Conservation (phyloP, 805 yeast genomes). For the Geotrichum ghanense region DNA sequence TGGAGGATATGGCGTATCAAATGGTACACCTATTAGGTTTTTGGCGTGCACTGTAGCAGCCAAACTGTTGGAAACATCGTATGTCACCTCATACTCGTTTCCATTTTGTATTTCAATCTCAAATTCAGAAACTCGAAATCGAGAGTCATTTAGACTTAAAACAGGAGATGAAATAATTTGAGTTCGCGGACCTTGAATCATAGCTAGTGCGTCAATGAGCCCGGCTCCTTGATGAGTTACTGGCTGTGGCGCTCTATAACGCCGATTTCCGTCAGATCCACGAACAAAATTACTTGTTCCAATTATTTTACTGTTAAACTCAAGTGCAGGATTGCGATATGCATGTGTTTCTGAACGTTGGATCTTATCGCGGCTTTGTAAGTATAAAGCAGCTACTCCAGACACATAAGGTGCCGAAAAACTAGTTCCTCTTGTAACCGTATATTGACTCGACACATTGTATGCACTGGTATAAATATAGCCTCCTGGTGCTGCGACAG, state of each 20-base stretch:
- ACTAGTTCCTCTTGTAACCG: constrained; percentile 13
- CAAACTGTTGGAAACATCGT: not conserved
- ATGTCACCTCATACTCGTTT: not conserved
- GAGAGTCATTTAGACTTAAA: not conserved
- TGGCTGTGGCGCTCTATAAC: constrained; percentile 5
- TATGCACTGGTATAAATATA: constrained; percentile 8
- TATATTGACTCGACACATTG: constrained; percentile 1
- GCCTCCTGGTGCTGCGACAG: constrained; percentile 18
- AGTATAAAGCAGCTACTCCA: constrained; percentile 13
- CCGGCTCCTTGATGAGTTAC: constrained; percentile 16
- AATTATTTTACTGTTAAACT: not conserved
- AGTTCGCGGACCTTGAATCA: constrained; percentile 3
- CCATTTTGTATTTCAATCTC: not conserved
- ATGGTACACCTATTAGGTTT: not conserved
- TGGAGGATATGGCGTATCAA: not conserved
- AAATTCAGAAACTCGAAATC: not conserved
- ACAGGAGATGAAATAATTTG: not conserved
- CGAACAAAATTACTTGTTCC: not conserved
- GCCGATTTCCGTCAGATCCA: not conserved
- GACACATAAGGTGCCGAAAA: constrained; percentile 15
- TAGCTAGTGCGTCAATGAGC: constrained; percentile 11
- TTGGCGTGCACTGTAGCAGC: not conserved
- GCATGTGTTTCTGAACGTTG: constrained; percentile 1
- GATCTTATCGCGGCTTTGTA: constrained; percentile 1
- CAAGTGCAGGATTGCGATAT: not conserved